Evolutionary conservation across 441 rosid genomes (phyloP).

Genomic region (Jatropha multifida): DNA sequence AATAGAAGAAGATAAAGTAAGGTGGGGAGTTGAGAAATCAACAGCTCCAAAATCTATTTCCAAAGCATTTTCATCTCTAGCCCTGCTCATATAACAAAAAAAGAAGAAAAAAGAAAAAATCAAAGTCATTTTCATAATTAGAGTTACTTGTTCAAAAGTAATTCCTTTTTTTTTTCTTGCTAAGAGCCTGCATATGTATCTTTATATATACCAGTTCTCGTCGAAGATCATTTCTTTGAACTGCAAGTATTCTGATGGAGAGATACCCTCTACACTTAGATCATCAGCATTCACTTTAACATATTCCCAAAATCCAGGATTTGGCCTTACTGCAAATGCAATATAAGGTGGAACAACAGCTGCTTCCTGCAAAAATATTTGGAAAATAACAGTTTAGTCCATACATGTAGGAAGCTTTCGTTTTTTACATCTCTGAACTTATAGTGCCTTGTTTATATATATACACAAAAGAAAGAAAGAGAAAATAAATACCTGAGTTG

Average conservation of each 20-base stretch:
- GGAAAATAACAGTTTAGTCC: background rate
- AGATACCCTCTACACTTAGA: slow-evolving; percentile 56
- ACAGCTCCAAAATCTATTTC: slow-evolving; percentile 81
- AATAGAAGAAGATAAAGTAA: slow-evolving; percentile 70
- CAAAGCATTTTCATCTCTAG: slow-evolving; percentile 68
- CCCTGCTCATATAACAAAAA: slow-evolving; percentile 47
- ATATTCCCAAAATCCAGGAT: slow-evolving; percentile 85
- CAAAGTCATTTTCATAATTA: background rate
- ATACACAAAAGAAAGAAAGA: too few relatives aligned
- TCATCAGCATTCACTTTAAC: slow-evolving; percentile 68
- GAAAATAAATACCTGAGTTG: slow-evolving; percentile 51
- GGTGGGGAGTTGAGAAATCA: slow-evolving; percentile 61
- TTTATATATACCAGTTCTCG: slow-evolving; percentile 52
- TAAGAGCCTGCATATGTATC: background rate
- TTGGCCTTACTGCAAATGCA: slow-evolving; percentile 79
- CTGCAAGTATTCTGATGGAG: slow-evolving; percentile 58
- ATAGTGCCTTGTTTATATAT: too few relatives aligned
- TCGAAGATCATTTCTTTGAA: slow-evolving; percentile 77
- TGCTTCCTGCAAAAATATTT: slow-evolving; percentile 64
- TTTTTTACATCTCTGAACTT: too few relatives aligned
- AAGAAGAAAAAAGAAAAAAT: background rate
- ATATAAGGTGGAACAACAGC: slow-evolving; percentile 77
- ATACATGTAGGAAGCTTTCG: too few relatives aligned
- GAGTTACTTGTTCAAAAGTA: background rate
- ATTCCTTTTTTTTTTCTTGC: too few relatives aligned